phyloP scores from a whole-genome alignment of 2,329 filamentous ascomycete species.

The Aspergillus terreus region DNA sequence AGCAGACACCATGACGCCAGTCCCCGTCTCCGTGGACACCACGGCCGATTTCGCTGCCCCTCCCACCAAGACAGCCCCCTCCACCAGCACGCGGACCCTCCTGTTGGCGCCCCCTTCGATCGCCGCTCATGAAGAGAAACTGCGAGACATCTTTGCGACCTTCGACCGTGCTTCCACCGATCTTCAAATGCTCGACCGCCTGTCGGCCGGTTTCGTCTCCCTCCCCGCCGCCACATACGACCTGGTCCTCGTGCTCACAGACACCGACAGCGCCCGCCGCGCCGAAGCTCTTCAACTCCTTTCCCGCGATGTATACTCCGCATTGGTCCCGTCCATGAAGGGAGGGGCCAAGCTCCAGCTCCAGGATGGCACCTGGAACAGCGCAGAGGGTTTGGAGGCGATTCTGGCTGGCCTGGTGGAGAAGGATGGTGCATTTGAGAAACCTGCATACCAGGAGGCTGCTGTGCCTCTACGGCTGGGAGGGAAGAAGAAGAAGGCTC shows the following conservation, averaged over 20 bases:
- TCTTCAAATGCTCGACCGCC: slow-evolving; percentile 95
- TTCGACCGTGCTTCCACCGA: slow-evolving; percentile 77
- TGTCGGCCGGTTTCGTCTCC: slow-evolving; percentile 74
- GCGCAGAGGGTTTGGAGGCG: slow-evolving; percentile 54
- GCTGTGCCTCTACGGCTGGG: slow-evolving; percentile 61
- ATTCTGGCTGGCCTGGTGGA: slow-evolving; percentile 76
- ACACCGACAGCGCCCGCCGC: slow-evolving; percentile 63
- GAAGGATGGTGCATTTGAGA: slow-evolving; percentile 64
- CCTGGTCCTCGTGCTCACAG: slow-evolving; percentile 76
- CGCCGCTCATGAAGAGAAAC: slow-evolving; percentile 74
- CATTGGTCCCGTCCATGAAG: slow-evolving; percentile 58
- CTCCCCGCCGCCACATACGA: slow-evolving; percentile 78
- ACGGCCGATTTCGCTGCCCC: slow-evolving; percentile 51
- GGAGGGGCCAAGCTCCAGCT: slow-evolving; percentile 19
- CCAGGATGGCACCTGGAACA: slow-evolving; percentile 17
- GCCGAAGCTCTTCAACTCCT: slow-evolving; percentile 64
- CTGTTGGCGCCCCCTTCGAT: slow-evolving; percentile 88
- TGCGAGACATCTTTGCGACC: slow-evolving; percentile 66
- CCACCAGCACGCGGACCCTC: slow-evolving; percentile 56
- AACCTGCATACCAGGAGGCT: slow-evolving; percentile 61
- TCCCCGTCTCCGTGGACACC: slow-evolving; percentile 47
- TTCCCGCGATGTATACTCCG: slow-evolving; percentile 62
- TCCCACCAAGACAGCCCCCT: slow-evolving; percentile 21
- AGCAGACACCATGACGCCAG: neutral
- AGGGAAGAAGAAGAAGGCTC: slow-evolving; percentile 54